Evolutionary conservation across 2,329 filamentous ascomycete species (phyloP), one percentile per base, ranked within the genome.

Genomic region (Plenodomus biglobosus): DNA sequence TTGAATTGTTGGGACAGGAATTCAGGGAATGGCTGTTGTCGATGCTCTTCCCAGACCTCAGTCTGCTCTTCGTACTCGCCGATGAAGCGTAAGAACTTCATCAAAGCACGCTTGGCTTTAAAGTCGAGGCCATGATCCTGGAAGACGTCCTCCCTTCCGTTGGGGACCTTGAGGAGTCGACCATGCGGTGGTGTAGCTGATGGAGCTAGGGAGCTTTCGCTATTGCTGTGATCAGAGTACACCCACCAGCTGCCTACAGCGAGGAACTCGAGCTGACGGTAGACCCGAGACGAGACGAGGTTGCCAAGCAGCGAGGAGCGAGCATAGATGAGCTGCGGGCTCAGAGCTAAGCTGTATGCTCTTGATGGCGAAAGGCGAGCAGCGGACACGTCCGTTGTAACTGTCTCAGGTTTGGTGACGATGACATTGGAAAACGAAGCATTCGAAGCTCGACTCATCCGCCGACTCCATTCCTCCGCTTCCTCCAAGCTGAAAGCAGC

Each of bases 231-330:
- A 32, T 49, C 13, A 49, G 80, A 76, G 65, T 85, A 86, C 46
- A 96, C 84, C 81, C 88, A 96, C 83, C 92, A 97, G 47, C 88
- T 92, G 20, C 92, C 92, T 20, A 97, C 89, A 21, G 92, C 90
- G 53, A 94, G 83, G 61, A 97, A 97, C 68, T 97, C 92, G 39
- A 99, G 81, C 74, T 96, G 92, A 18, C 86, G 84, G 65, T 92
- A 92, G 11, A 91, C 87, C 59, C 86, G 87, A 6, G 92, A 96
- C 2, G 91, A 90, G n/a, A 97, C 89, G 15, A 97, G 82, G 62
- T 85, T 82, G 8, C 85, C 82, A 4, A 97, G 77, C 27, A 97
- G 80, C 56, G 83, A 79, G 2, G 92, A 95, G 44, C 86, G 86
- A 8, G 89, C 83, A 72, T 96, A 94, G 44, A 97, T 85, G 54